Evolutionary conservation across 2,329 filamentous ascomycete genomes (phyloP).

Genomic region (Aspergillus luchuensis): DNA sequence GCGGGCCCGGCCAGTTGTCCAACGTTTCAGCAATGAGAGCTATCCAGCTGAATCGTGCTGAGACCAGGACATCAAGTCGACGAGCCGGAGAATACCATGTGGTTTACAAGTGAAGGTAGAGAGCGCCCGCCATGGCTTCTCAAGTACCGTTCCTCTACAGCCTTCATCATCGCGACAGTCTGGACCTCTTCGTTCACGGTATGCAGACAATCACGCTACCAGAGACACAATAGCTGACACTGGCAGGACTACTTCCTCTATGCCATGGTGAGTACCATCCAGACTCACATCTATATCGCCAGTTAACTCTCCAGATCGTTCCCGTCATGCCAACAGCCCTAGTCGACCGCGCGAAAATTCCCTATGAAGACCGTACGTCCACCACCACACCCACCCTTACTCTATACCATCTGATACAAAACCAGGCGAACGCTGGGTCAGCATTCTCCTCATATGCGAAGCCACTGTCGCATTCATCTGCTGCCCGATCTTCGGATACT

Average conservation of each 20-base stretch:
- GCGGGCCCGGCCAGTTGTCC: background rate
- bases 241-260: conserved; percentile 33
- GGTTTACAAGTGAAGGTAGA: background rate
- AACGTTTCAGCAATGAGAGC: background rate
- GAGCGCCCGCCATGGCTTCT: conserved; percentile 34
- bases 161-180: conserved; percentile 63
- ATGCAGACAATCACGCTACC: conserved; percentile 5
- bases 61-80: background rate
- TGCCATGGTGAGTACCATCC: conserved; percentile 28
- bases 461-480: conserved; percentile 29
- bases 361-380: conserved; percentile 29
- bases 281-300: background rate
- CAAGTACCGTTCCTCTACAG: conserved; percentile 59
- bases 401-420: background rate
- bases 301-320: conserved; percentile 26
- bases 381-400: background rate
- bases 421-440: conserved; percentile 33
- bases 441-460: conserved; percentile 33
- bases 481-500: conserved; percentile 33
- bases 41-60: background rate
- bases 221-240: background rate
- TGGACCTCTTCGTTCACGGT: conserved; percentile 36
- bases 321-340: conserved; percentile 34
- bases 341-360: conserved; percentile 26
- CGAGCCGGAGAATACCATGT: background rate